These are phyloP conservation scores for Chloridella minuta DNA, from an alignment of 352 stramenopile species.

Conservation along the genomic window DNA sequence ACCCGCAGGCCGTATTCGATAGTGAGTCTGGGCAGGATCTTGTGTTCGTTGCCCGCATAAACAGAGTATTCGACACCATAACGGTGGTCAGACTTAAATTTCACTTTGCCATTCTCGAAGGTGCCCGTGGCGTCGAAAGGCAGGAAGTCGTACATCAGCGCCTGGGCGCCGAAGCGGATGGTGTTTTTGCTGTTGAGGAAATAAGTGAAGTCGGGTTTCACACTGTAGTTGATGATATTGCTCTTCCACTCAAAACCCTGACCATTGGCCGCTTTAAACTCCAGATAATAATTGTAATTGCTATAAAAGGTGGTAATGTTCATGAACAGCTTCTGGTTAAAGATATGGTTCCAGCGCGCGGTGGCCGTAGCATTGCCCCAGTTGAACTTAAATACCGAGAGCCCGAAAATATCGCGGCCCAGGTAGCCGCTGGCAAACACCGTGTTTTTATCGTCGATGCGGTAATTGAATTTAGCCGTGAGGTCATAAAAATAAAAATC, in stretches of 20 bases:
- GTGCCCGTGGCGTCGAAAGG: background rate
- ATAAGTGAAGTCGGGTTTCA: conserved; percentile 2
- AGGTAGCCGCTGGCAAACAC: background rate
- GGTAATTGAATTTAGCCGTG: background rate
- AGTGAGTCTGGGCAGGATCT: background rate
- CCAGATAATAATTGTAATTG: background rate
- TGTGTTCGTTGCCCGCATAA: background rate
- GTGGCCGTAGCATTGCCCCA: background rate
- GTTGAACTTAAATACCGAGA: background rate
- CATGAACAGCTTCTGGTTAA: background rate
- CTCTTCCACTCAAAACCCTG: background rate
- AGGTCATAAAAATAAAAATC: conserved; percentile 8
- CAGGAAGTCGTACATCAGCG: background rate
- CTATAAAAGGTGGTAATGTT: background rate
- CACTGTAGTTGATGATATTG: background rate
- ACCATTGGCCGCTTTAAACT: background rate
- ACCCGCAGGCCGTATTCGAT: background rate
- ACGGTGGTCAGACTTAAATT: background rate
- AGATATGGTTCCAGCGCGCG: background rate
- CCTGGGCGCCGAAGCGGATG: background rate
- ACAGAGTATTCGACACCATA: background rate
- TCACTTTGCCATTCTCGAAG: background rate
- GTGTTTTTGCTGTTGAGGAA: background rate
- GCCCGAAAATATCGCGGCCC: background rate
- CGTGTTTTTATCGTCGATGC: background rate